Percentiles rank a stretch among this genome's conserved stretches.
Evolutionary conservation across 2,329 filamentous ascomycete species (phyloP).

Genomic region (Epichloe bromicola): DNA sequence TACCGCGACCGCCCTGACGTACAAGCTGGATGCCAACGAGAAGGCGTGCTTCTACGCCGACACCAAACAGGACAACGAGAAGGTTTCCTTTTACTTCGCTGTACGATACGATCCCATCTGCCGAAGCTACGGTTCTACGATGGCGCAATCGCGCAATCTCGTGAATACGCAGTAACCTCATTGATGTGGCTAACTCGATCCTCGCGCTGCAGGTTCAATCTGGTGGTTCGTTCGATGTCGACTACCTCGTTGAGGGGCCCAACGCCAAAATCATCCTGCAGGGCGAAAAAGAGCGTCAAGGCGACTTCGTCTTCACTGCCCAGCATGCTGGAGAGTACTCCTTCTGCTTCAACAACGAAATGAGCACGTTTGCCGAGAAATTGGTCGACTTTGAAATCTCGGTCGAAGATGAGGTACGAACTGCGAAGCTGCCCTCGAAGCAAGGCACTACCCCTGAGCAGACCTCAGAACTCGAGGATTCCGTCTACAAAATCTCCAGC

Average conservation of each 20-base stretch:
- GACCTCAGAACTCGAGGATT: constrained; percentile 79
- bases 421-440: constrained; percentile 66
- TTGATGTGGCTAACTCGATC: background rate
- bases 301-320: constrained; percentile 95
- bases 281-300: constrained; percentile 83
- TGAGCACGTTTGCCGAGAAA: constrained; percentile 97
- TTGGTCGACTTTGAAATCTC: constrained; percentile 96
- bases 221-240: constrained; percentile 92
- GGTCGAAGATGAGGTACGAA: constrained; percentile 79
- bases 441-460: constrained; percentile 83
- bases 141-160: background rate
- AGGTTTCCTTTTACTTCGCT: constrained; percentile 94
- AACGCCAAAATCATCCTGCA: constrained; percentile 69
- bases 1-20: constrained; percentile 84
- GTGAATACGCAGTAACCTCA: background rate
- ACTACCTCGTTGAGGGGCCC: constrained; percentile 79
- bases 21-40: constrained; percentile 81
- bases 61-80: constrained; percentile 69
- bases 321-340: constrained; percentile 78
- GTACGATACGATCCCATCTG: constrained; percentile 15
- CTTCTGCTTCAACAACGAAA: constrained; percentile 98
- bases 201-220: constrained; percentile 66
- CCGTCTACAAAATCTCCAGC: constrained; percentile 85
- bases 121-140: background rate
- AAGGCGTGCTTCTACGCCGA: constrained; percentile 88